phyloP scores from a whole-genome alignment of 1,139 yeast genomes.

The Yamadazyma atlantica region DNA sequence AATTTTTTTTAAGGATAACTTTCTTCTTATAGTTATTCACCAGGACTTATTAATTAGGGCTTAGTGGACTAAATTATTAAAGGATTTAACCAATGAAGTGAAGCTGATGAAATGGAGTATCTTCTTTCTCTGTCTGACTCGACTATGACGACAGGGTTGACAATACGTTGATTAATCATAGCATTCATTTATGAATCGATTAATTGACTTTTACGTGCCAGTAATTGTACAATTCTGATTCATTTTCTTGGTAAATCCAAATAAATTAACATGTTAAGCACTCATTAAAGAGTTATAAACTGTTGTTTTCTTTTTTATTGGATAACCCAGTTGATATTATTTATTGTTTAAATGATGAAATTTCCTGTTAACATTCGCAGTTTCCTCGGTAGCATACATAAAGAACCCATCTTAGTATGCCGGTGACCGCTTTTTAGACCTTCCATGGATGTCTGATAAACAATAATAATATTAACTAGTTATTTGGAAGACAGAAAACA shows the following conservation, averaged over 20 bases:
- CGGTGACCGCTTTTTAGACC: conserved; percentile 75
- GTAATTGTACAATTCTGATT: conserved; percentile 73
- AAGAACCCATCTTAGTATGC: conserved; percentile 78
- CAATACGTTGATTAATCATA: conserved; percentile 44
- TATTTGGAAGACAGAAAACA: not conserved
- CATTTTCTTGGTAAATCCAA: conserved; percentile 17
- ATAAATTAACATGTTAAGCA: conserved; percentile 20
- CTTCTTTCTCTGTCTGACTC: conserved; percentile 83
- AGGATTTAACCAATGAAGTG: conserved; percentile 5
- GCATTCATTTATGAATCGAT: conserved; percentile 33
- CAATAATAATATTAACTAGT: conserved; percentile 1
- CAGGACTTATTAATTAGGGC: conserved; percentile 15
- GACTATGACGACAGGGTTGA: conserved; percentile 85
- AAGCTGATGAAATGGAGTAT: conserved; percentile 58
- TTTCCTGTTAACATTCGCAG: conserved; percentile 82
- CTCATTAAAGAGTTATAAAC: conserved; percentile 19
- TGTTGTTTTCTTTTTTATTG: not conserved
- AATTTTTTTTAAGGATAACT: conserved; percentile 5
- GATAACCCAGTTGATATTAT: not conserved
- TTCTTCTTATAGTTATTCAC: not conserved
- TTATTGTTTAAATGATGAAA: conserved; percentile 63
- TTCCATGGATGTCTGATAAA: conserved; percentile 69
- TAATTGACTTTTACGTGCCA: conserved; percentile 73
- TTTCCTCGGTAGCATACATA: conserved; percentile 87
- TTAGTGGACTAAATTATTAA: conserved; percentile 12